Evolutionary conservation across 1,139 yeast species (phyloP), one percentile per base, ranked within the genome.

Genomic region (Candida pseudoviswanathii): DNA sequence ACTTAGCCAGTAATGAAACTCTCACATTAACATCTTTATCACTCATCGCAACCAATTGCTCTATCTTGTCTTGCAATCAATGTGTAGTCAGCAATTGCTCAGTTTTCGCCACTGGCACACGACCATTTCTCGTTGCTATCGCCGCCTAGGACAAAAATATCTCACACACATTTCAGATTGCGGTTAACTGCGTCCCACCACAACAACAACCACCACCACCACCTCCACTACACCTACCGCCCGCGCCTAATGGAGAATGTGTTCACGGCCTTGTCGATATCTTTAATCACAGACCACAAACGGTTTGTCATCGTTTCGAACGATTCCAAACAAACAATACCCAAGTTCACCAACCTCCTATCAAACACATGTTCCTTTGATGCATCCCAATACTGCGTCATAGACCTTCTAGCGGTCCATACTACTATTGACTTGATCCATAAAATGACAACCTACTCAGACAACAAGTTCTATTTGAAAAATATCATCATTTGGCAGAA

Each of bases 231-330:
- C 24, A n/a, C 30, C 24, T 8, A 38, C 29, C 9, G 26, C 27
- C 10, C 27, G n/a, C n/a, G n/a, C n/a, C n/a, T n/a, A 26, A 68
- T 68, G 73, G 60, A 67, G 21, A 62, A 59, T 47, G 44, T 68
- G 31, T 58, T 58, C 47, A 57, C 64, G 11, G 71, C 70, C 4
- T 46, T 65, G n/a, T 59, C 69, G 10, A 52, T 68, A 45, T 63
- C 67, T 8, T 51, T 68, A 21, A 43, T 65, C 4, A 61, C 55
- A 3, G 44, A 42, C n/a, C 59, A 58, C 29, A 58, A 57, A 36
- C 54, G 67, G 26, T 59, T 67, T 47, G 69, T 59, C 6, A 49
- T 68, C 4, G 57, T 58, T 8, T 57, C 66, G 7, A 39, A 47
- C 22, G 46, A 49, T 42, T 41, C 29, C 48, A 54, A 32, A 49